Conservation (phyloP, 1,139 yeast genomes). For the Pichia sp. region DNA sequence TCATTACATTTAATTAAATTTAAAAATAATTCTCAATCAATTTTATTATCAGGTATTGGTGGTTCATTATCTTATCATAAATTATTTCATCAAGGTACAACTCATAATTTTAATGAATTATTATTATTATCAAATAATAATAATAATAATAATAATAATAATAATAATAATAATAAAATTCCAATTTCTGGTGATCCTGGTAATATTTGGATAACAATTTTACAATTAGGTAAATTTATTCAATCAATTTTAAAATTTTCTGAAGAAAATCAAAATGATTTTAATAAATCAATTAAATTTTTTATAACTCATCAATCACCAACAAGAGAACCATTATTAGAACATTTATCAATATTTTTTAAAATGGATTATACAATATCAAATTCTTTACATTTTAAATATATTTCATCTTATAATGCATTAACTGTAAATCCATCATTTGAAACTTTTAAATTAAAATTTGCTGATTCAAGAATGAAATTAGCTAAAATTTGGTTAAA, state of each 20-base stretch:
- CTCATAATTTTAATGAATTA: conserved; percentile 25
- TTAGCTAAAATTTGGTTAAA: conserved; percentile 61
- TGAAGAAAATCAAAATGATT: conserved; percentile 22
- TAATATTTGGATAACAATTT: conserved; percentile 65
- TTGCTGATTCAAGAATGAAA: conserved; percentile 55
- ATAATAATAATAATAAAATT: conserved; percentile 19
- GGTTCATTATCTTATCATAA: conserved; percentile 65
- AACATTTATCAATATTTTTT: conserved; percentile 60
- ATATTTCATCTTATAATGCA: conserved; percentile 68
- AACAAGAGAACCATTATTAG: conserved; percentile 57
- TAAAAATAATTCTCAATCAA: conserved; percentile 33
- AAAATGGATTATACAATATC: conserved; percentile 69
- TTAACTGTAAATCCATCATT: conserved; percentile 57
- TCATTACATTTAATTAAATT: conserved; percentile 37
- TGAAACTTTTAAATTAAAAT: conserved; percentile 56
- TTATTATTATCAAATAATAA: conserved; percentile 14
- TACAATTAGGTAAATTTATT: conserved; percentile 62
- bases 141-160: conserved; percentile 13
- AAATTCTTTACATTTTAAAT: conserved; percentile 66
- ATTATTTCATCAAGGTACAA: conserved; percentile 60
- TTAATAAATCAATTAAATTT: conserved; percentile 45
- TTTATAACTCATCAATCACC: conserved; percentile 67
- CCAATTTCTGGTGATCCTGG: conserved; percentile 66
- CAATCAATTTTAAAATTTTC: conserved; percentile 37
- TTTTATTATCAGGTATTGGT: conserved; percentile 64